These are phyloP conservation scores for Cercophora sp. DNA, from an alignment of 495 filamentous ascomycete species.

Conservation along the genomic window DNA sequence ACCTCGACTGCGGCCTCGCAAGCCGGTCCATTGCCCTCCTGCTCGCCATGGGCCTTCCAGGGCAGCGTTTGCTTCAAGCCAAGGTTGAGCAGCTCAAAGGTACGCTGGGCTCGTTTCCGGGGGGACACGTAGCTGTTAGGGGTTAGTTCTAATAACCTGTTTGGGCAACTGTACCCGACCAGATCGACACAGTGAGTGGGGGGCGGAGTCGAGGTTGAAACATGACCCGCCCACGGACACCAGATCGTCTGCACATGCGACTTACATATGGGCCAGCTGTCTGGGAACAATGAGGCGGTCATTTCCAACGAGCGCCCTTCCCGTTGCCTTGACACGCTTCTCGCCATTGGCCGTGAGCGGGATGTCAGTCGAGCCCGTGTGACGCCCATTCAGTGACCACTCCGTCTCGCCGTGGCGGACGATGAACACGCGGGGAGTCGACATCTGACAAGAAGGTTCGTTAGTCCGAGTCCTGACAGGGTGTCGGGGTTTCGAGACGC, in stretches of 20 bases:
- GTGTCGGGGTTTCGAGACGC: slow-evolving; percentile 1
- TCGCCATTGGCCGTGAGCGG: slow-evolving; percentile 84
- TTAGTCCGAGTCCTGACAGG: neutral
- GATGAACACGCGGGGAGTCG: slow-evolving; percentile 82
- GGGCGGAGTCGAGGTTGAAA: neutral
- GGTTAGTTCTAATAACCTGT: neutral
- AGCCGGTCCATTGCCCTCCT: slow-evolving; percentile 24
- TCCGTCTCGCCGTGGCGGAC: slow-evolving; percentile 92
- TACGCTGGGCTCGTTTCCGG: slow-evolving; percentile 77
- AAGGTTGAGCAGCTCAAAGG: slow-evolving; percentile 77
- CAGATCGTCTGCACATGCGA: slow-evolving; percentile 10
- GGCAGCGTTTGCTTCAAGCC: slow-evolving; percentile 40
- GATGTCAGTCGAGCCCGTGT: slow-evolving; percentile 85
- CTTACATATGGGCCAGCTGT: slow-evolving; percentile 70
- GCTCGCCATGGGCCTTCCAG: slow-evolving; percentile 41
- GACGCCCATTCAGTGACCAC: slow-evolving; percentile 91
- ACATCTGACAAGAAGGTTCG: slow-evolving; percentile 24
- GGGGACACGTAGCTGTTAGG: slow-evolving; percentile 72
- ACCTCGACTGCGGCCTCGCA: slow-evolving; percentile 56
- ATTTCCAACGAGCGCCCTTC: slow-evolving; percentile 74
- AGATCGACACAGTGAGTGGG: neutral
- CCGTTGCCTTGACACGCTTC: slow-evolving; percentile 75
- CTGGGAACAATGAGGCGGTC: slow-evolving; percentile 82
- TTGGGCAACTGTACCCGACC: slow-evolving; percentile 2
- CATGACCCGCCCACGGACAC: neutral